Evolutionary conservation across 495 filamentous ascomycete genomes (phyloP), one percentile per base, ranked within the genome.

Genomic region (Penicillium canariense): DNA sequence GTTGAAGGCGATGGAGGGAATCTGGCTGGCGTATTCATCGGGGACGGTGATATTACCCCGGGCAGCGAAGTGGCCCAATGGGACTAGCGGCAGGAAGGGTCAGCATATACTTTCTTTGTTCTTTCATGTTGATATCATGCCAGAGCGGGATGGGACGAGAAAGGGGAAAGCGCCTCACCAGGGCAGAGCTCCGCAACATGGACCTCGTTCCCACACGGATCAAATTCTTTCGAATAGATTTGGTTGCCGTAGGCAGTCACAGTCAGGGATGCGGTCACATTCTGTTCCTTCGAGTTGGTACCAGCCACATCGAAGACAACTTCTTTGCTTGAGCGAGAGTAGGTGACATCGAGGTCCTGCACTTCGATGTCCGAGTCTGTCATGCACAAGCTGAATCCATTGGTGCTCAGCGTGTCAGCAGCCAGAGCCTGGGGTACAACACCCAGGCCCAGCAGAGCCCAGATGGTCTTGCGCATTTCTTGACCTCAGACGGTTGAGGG

Each of bases 1-100:
- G 50, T 82, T 81, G 71, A 97, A 98, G 4, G 94, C 94, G 58
- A 98, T 96, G 0, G 85, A 79, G 8, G 94, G 94, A 49, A 98
- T 93, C 67, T 88, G 68, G 52, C 75, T 80, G 15, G 87, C 86
- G 66, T 84, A 91, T 35, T 81, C 61, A 0, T 77, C 57, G 4
- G 94, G 89, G 23, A 98, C 88, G 10, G 64, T 54, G 63, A 91
- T 84, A 1, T 65, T 67, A 8, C 92, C 93, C 25, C 69, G 72
- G 3, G 94, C 90, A 12, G 83, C 68, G 66, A 97, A 98, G 10
- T 67, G 65, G 31, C 91, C 87, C 2, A 75, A 70, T 14, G 91
- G 90, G 18, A 96, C 89, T 89, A 59, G 17, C 14, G 27, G 22
- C 23, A 11, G 27, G 25, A 11, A 30, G 14, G 26, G 23, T 51